Conservation (phyloP, 331 rosid species). For the Ulmus americana region DNA sequence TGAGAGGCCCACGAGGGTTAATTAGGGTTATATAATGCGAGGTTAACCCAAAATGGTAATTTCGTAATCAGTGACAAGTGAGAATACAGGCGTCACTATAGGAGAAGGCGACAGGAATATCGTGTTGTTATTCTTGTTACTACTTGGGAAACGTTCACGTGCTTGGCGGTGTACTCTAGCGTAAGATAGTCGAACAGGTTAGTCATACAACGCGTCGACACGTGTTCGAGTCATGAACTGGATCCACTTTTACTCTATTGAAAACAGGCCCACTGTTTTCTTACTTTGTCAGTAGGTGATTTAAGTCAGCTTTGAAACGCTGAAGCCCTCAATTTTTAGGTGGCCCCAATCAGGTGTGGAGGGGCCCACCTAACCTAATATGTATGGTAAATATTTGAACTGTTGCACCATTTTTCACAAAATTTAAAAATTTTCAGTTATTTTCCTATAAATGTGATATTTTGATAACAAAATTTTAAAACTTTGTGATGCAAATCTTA, state of each 20-base stretch:
- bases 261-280: background rate
- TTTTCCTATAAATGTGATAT: too few species aligned
- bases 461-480: too few species aligned
- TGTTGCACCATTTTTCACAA: too few species aligned
- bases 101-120: background rate
- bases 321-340: background rate
- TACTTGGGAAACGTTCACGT: background rate
- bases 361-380: background rate
- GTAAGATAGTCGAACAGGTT: background rate
- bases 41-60: background rate
- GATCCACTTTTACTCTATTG: background rate
- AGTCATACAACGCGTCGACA: background rate
- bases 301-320: background rate
- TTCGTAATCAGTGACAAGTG: background rate
- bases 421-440: too few species aligned
- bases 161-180: background rate
- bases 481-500: too few species aligned
- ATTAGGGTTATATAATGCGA: background rate
- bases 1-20: background rate
- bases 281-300: background rate
- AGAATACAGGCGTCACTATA: background rate
- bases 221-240: background rate
- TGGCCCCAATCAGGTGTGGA: background rate
- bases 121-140: too few species aligned
- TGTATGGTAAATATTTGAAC: background rate